Base-by-base conservation (phyloP, 2,329 filamentous ascomycete species). In the Aspergillus spinulosporus region DNA sequence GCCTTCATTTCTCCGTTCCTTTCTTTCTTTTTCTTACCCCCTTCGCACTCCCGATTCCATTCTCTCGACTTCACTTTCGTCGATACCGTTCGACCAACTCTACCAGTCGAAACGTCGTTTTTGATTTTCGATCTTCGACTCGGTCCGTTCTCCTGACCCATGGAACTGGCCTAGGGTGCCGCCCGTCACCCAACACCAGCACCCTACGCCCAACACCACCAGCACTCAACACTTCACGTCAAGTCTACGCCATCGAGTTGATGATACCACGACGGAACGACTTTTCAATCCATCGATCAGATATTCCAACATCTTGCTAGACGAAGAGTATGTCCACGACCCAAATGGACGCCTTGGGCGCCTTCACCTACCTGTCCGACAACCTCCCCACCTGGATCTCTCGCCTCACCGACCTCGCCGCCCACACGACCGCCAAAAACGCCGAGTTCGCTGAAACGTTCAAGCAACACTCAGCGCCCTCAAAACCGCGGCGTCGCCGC, bases 341-440 rank as follows among this genome's bases (percentile, higher is more conserved):
- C 37, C 45, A 66, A 14, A 74, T 76, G 68, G 76, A 79, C 65
- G 72, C 77, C 39, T 62, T 77, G 45, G 70, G 73, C 52, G 77
- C 76, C 56, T 79, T 80, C 61, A 65, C 73, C 60, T 69, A 74
- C 59, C 69, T 80, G 6, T 64, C 71, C 44, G 74, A 78, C 49
- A 78, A 74, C 55, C 55, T 79, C 12, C 77, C 78, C 11, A 51
- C 65, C n/a, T 80, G 78, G 78, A 72, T 78, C 44, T 64, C 62
- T 40, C 71, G 69, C 51, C 61, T 80, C 39, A 72, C 77, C 15
- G 72, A 76, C 5, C 67, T 80, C n/a, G 68, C 72, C 29, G 58
- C 63, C 5, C 71, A 78, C 60, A 74, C 75, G 1, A 64, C 71
- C 11, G 65, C 67, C 42, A 78, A 73, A 65, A 70, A 76, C 56